phyloP scores from a whole-genome alignment of 164 flowering plant genomes.

The Kingdonia uniflora region DNA sequence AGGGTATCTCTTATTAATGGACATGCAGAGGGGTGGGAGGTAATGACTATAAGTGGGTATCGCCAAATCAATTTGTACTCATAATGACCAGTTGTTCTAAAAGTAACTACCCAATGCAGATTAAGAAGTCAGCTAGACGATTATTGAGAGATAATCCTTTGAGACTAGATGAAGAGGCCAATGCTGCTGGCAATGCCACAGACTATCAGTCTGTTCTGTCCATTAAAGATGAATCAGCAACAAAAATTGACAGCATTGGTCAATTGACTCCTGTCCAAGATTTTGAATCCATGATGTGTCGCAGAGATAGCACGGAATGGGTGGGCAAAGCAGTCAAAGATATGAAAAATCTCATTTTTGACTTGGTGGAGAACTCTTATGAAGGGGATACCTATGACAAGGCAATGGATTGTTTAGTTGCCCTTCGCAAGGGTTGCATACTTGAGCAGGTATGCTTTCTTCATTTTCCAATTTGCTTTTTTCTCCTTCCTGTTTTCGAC shows the following conservation, averaged over 20 bases:
- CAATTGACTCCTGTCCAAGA: constrained; percentile 59
- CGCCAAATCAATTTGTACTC: too few species aligned
- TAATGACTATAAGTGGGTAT: too few species aligned
- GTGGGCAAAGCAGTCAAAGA: constrained; percentile 54
- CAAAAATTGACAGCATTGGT: constrained; percentile 45
- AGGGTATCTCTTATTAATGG: too few species aligned
- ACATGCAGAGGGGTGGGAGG: too few species aligned
- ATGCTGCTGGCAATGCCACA: constrained; percentile 11
- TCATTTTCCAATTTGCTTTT: constrained; percentile 4
- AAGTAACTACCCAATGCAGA: constrained; percentile 30
- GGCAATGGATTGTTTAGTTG: constrained; percentile 55
- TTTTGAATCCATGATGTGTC: constrained; percentile 83
- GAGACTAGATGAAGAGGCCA: constrained; percentile 39
- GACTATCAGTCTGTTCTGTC: constrained; percentile 17
- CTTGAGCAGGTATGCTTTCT: constrained; percentile 58
- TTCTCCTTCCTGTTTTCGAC: neutral
- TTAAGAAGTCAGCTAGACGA: constrained; percentile 53
- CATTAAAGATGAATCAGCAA: constrained; percentile 17
- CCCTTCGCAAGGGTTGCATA: constrained; percentile 83
- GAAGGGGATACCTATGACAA: constrained; percentile 46
- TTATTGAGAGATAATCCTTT: constrained; percentile 46
- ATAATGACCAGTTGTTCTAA: neutral
- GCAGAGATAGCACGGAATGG: constrained; percentile 71
- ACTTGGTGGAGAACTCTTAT: constrained; percentile 47
- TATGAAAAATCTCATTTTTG: constrained; percentile 48